These are phyloP conservation scores for Diutina sp. DNA, from an alignment of 1,139 yeast species.

Conservation along the genomic window DNA sequence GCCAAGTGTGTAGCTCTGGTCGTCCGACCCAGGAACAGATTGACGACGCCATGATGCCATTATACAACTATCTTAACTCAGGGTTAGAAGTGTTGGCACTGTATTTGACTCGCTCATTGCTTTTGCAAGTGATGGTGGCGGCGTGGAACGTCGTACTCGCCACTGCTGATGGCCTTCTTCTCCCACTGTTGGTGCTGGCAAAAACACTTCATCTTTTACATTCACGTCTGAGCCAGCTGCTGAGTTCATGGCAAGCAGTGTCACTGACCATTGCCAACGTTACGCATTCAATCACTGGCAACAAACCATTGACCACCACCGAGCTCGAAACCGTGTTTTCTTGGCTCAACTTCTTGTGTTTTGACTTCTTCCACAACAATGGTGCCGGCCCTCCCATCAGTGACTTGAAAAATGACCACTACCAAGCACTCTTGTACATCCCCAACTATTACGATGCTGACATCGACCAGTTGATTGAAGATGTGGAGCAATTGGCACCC, in stretches of 20 bases:
- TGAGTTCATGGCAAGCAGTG: conserved; percentile 33
- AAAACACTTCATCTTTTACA: not conserved
- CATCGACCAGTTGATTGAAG: conserved; percentile 36
- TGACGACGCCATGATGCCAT: conserved; percentile 60
- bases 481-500: conserved; percentile 47
- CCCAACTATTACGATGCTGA: conserved; percentile 58
- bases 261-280: conserved; percentile 38
- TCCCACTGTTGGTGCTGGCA: conserved; percentile 51
- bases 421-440: conserved; percentile 50
- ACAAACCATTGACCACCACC: conserved; percentile 39
- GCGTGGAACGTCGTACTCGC: conserved; percentile 62
- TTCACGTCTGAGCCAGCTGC: not conserved
- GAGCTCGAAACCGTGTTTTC: conserved; percentile 62
- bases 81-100: conserved; percentile 57
- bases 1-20: conserved; percentile 34
- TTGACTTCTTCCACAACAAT: conserved; percentile 66
- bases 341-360: conserved; percentile 57
- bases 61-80: conserved; percentile 62
- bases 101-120: conserved; percentile 44
- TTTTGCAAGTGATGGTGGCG: conserved; percentile 58
- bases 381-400: conserved; percentile 75
- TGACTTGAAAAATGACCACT: conserved; percentile 48
- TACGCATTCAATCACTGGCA: conserved; percentile 33
- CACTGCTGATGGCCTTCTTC: conserved; percentile 52
- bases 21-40: conserved; percentile 40